phyloP scores from a whole-genome alignment of 139 green algal species.

The Chlamydomonas applanata region DNA sequence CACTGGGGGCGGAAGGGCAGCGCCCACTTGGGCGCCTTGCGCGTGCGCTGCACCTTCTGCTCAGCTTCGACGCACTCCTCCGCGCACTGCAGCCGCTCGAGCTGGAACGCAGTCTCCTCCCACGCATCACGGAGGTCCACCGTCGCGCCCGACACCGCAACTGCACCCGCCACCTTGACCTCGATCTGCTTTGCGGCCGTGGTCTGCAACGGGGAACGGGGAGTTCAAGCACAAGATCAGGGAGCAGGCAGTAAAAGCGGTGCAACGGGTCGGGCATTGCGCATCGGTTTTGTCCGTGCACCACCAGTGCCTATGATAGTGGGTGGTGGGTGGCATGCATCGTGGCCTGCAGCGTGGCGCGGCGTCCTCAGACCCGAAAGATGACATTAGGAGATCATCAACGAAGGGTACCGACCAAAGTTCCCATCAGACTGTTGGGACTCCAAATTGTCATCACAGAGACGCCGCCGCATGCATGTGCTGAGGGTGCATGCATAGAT shows the following conservation, averaged over 20 bases:
- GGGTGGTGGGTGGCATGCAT: too few species aligned
- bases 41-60: slow-evolving; percentile 49
- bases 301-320: too few species aligned
- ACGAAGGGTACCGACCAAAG: slow-evolving; percentile 14
- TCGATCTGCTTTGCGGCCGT: slow-evolving; percentile 1
- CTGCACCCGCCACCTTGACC: slow-evolving; percentile 63
- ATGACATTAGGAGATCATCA: slow-evolving; percentile 16
- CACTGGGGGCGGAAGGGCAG: slow-evolving; percentile 77
- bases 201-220: neutral
- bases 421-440: slow-evolving; percentile 22
- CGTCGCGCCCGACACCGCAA: slow-evolving; percentile 42
- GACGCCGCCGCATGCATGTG: too few species aligned
- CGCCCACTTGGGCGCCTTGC: slow-evolving; percentile 75
- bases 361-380: slow-evolving; percentile 18
- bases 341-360: neutral
- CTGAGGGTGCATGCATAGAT: neutral
- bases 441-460: slow-evolving; percentile 5
- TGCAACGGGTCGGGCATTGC: neutral
- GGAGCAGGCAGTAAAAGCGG: neutral
- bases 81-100: slow-evolving; percentile 83
- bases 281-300: too few species aligned
- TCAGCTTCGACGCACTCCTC: slow-evolving; percentile 85
- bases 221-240: too few species aligned
- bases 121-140: slow-evolving; percentile 79
- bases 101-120: slow-evolving; percentile 92